Conservation (phyloP, 306 rosid genomes). For the Vachellia collinsii region DNA sequence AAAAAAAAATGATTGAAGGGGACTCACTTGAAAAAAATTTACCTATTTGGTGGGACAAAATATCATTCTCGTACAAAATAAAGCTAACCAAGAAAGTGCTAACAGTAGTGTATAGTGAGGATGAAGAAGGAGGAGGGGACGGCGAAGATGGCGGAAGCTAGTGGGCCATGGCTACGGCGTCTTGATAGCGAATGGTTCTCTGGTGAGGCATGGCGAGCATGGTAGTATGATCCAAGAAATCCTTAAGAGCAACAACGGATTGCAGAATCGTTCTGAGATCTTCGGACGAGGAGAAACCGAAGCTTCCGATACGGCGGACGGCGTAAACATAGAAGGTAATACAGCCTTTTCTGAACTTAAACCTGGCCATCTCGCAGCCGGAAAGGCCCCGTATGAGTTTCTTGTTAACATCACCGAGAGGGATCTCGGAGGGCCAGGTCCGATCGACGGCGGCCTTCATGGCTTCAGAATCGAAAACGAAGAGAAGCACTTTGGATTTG, state of each 20-base stretch:
- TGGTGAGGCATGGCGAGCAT: conserved; percentile 96
- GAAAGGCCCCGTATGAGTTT: conserved; percentile 67
- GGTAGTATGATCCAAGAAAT: conserved; percentile 93
- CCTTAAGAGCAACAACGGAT: conserved; percentile 83
- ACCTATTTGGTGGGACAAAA: not conserved
- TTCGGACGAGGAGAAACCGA: conserved; percentile 67
- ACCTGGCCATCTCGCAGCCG: conserved; percentile 89
- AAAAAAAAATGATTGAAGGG: too few species aligned
- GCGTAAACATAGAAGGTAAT: conserved; percentile 91
- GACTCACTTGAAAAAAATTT: not conserved
- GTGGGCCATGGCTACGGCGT: conserved; percentile 84
- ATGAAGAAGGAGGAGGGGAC: not conserved
- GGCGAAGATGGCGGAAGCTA: conserved; percentile 38
- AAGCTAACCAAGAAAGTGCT: not conserved
- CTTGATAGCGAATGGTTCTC: conserved; percentile 68
- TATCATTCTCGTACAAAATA: not conserved
- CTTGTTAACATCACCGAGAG: conserved; percentile 90
- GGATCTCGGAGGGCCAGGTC: conserved; percentile 79
- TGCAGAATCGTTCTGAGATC: conserved; percentile 76
- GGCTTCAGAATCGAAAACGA: conserved; percentile 73
- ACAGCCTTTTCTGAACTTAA: conserved; percentile 96
- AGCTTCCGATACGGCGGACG: conserved; percentile 66
- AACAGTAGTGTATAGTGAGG: not conserved
- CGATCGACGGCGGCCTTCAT: conserved; percentile 67
- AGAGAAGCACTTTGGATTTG: conserved; percentile 78